Evolutionary conservation across 2,329 filamentous ascomycete species (phyloP), one percentile per base, ranked within the genome.

Genomic region (Diaporthe sp.): DNA sequence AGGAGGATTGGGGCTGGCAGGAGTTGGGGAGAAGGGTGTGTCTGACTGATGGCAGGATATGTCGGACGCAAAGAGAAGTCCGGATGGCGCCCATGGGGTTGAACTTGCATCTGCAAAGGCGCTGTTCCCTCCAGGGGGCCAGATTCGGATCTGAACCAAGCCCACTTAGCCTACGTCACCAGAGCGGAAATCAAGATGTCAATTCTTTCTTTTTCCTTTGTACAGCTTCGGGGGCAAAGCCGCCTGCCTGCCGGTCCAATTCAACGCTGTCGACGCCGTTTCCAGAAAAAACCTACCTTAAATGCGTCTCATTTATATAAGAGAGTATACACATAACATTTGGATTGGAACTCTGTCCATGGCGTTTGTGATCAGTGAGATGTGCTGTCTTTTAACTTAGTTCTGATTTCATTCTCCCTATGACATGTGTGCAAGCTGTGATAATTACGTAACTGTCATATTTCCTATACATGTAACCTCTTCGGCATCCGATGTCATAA

Each of bases 141-240:
- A 64, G 15, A 30, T 19, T 64, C 52, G 25, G 42, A 58, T 58
- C 67, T 58, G 25, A 33, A 58, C n/a, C 60, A 47, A 40, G 50
- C 33, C 45, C 69, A 57, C 15, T 40, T 54, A 72, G 69, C 69
- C 69, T 42, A 61, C 45, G 30, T 71, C 42, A 25, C 45, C 61
- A 52, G 61, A n/a, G 61, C 61, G 45, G 61, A 67, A 71, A 61
- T 72, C 33, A 33, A 72, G 33, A 42, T 64, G 45, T 52, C 57
- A 25, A 38, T 71, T 71, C 38, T 64, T 38, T 52, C 47, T 71
- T 72, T 69, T 72, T 72, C 69, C 57, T 72, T 72, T 72, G 69
- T 72, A 38, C 45, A 64, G 38, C 40, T 42, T 38, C 8, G 57
- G 50, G 50, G 69, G 15, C 57, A 45, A 30, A n/a, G 15, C 25